Conservation (phyloP, 352 stramenopile species). For the Pythium aquatile region DNA sequence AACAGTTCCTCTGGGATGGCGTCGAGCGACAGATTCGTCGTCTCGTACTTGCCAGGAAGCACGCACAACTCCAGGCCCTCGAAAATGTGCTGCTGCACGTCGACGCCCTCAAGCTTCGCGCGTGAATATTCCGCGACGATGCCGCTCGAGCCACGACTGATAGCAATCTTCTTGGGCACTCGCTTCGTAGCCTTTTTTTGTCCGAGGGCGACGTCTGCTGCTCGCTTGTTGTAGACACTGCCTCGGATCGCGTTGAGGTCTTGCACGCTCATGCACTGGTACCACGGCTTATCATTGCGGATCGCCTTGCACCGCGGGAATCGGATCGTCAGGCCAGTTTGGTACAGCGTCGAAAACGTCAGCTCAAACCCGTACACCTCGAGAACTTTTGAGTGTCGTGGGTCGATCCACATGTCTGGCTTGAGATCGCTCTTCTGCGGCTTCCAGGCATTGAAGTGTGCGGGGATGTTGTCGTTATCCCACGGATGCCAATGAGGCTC, state of each 20-base stretch:
- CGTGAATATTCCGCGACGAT: slow-evolving; percentile 61
- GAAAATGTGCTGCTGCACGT: slow-evolving; percentile 61
- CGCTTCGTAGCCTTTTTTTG: slow-evolving; percentile 60
- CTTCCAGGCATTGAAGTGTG: slow-evolving; percentile 77
- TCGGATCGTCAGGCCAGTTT: slow-evolving; percentile 76
- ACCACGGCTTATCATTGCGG: slow-evolving; percentile 81
- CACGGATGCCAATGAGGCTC: slow-evolving; percentile 78
- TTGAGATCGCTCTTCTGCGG: slow-evolving; percentile 70
- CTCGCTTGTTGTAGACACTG: slow-evolving; percentile 66
- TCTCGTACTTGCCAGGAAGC: slow-evolving; percentile 70
- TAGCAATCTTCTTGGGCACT: slow-evolving; percentile 32
- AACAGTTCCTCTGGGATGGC: slow-evolving; percentile 39
- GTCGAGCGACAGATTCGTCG: background rate
- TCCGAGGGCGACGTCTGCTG: slow-evolving; percentile 64
- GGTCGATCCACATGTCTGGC: slow-evolving; percentile 84
- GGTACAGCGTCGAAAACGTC: slow-evolving; percentile 77
- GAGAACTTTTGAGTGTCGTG: slow-evolving; percentile 76
- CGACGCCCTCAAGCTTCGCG: slow-evolving; percentile 56
- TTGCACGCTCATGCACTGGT: slow-evolving; percentile 76
- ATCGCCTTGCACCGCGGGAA: slow-evolving; percentile 83
- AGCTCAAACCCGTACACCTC: slow-evolving; percentile 87
- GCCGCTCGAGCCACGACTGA: slow-evolving; percentile 29
- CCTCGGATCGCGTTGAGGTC: slow-evolving; percentile 68
- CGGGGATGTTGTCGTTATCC: slow-evolving; percentile 64
- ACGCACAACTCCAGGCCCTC: slow-evolving; percentile 75